phyloP scores from a whole-genome alignment of 768 basidiomycete species.

The Rhodotorula paludigena region DNA sequence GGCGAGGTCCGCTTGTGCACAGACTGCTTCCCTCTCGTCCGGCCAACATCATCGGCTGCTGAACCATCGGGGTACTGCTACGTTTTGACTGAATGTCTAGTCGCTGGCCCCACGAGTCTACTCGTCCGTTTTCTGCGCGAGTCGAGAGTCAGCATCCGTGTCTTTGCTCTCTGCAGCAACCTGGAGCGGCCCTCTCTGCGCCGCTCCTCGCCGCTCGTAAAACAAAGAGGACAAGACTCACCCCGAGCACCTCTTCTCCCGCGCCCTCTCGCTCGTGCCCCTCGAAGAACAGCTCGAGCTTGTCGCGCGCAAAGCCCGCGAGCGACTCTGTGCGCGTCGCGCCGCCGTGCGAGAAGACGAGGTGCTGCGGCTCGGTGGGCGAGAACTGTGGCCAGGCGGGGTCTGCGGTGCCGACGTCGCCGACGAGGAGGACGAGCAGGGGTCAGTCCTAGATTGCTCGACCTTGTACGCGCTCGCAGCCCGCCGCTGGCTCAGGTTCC shows the following conservation, averaged over 20 bases:
- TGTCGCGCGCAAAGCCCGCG: not conserved
- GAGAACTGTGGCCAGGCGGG: conserved; percentile 22
- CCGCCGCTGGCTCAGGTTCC: not conserved
- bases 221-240: not conserved
- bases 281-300: conserved; percentile 12
- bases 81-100: no score
- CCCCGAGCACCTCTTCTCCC: conserved; percentile 16
- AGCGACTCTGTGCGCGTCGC: not conserved
- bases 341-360: conserved; percentile 18
- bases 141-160: not conserved
- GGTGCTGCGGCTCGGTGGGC: not conserved
- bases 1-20: no score
- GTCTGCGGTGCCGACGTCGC: not conserved
- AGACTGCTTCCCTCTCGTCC: no score
- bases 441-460: no score
- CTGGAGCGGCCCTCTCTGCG: no score
- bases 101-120: not conserved
- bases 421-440: no score
- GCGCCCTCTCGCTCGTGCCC: not conserved
- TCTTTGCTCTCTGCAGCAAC: no score
- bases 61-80: no score
- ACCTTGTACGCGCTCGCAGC: not conserved
- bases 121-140: not conserved
- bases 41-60: no score
- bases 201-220: no score